Evolutionary conservation across 108 stramenopile genomes (phyloP), one percentile per base, ranked within the genome.

Genomic region (Cyclostephanos invisitatus): DNA sequence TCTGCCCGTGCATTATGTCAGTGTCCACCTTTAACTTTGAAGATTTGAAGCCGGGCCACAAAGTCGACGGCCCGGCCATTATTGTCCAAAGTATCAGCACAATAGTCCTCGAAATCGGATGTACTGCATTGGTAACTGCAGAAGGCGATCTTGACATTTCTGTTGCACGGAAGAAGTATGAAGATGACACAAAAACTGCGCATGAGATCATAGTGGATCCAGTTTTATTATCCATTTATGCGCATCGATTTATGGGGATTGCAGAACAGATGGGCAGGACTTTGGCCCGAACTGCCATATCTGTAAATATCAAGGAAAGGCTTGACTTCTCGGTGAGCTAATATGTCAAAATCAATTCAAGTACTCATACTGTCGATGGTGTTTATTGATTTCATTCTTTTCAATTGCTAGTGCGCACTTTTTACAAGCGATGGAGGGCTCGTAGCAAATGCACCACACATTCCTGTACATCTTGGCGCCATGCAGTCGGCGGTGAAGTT

Each of bases 251-350:
- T 86, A 99, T 99, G 99, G 95, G 97, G 20, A 98, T 99, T 74
- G 99, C 99, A 8, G 99, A 99, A 76, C 97, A 98, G 84, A 98
- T 98, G 97, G 99, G 99, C 21, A 85, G 96, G 42, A 98, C 97
- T 20, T 80, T 99, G 29, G 95, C 96, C 64, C 84, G 99, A 35
- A 98, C 94, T 5, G 90, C 96, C 2, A 92, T 92, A 67, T 94
- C 92, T 49, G 99, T 99, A 46, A 99, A 99, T 73, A 98, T 99
- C 85, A 99, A 99, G 84, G 99, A 99, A 76, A 83, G 99, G 20
- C 87, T 99, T 8, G 99, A 99, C 70, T 99, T 99, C 77, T 90
- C 89, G 15, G 44, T 46, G 44, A 46, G 44, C 2, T 17, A 14
- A 46, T 0, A 17, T 46, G 32, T 14, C 40, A 40, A 40, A 11